Conservation (phyloP, 163 green algal species). For the Prototheca cutis region DNA sequence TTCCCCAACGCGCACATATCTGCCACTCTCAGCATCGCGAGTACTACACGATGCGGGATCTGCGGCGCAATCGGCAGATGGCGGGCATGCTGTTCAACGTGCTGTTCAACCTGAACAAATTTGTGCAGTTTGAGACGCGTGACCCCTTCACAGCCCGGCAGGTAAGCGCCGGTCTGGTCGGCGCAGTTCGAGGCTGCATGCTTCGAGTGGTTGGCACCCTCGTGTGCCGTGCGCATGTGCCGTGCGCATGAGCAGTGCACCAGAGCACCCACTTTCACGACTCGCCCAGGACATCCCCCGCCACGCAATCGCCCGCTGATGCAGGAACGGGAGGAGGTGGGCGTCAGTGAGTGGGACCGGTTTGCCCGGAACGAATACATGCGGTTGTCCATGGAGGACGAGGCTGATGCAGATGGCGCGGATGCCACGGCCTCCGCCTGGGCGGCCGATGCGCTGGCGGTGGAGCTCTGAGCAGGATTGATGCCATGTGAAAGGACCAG, state of each 20-base stretch:
- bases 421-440: slow-evolving; percentile 8
- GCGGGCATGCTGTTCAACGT: slow-evolving; percentile 91
- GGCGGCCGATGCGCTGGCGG: not conserved
- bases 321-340: slow-evolving; percentile 54
- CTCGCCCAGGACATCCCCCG: too few species aligned
- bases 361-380: slow-evolving; percentile 75
- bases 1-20: too few species aligned
- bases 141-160: slow-evolving; percentile 86
- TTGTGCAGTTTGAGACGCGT: slow-evolving; percentile 85
- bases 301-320: not conserved
- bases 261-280: too few species aligned
- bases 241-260: too few species aligned
- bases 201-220: too few species aligned
- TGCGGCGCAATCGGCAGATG: slow-evolving; percentile 57
- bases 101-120: slow-evolving; percentile 98
- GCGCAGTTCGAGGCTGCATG: too few species aligned
- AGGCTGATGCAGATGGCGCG: slow-evolving; percentile 56
- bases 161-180: too few species aligned
- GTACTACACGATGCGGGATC: slow-evolving; percentile 64
- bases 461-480: slow-evolving; percentile 2
- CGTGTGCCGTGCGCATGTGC: too few species aligned
- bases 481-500: too few species aligned
- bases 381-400: slow-evolving; percentile 80
- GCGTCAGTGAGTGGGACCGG: slow-evolving; percentile 65
- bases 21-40: too few species aligned